phyloP scores from a whole-genome alignment of 441 rosid genomes.

The Arabidopsis lyrata region DNA sequence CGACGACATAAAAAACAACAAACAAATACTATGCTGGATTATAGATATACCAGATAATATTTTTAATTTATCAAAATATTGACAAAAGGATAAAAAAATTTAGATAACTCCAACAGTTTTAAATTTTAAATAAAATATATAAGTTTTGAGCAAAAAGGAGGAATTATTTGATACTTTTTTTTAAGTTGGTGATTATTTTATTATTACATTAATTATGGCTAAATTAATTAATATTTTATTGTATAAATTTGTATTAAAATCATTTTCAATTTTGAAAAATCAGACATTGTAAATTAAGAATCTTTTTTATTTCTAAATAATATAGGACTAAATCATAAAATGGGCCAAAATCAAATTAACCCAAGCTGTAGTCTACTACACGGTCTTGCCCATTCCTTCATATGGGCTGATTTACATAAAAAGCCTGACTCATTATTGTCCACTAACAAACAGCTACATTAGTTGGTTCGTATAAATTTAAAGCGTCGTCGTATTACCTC shows the following conservation, averaged over 20 bases:
- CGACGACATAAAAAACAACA: background rate
- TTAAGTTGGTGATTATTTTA: background rate
- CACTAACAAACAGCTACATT: background rate
- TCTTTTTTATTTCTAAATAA: background rate
- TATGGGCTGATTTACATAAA: background rate
- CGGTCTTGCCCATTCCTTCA: background rate
- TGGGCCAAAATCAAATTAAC: slow-evolving; percentile 7
- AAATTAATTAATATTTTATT: too few relatives aligned
- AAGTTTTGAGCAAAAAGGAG: too few relatives aligned
- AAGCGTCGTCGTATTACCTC: too few relatives aligned
- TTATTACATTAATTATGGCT: background rate
- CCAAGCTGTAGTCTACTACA: background rate
- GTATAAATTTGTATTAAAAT: too few relatives aligned
- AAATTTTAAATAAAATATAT: background rate
- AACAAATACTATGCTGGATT: background rate
- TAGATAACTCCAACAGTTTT: background rate
- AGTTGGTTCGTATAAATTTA: background rate
- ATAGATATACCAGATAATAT: background rate
- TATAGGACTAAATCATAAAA: background rate
- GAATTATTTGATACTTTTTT: too few relatives aligned
- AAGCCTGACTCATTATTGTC: background rate
- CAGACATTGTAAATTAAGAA: background rate
- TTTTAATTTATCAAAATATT: background rate
- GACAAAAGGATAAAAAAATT: background rate
- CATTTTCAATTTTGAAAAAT: too few relatives aligned